Percentiles rank a stretch among this genome's conserved stretches.
These are phyloP conservation scores for Boletus patriciae DNA, from an alignment of 768 basidiomycete genomes.

Conservation along the genomic window DNA sequence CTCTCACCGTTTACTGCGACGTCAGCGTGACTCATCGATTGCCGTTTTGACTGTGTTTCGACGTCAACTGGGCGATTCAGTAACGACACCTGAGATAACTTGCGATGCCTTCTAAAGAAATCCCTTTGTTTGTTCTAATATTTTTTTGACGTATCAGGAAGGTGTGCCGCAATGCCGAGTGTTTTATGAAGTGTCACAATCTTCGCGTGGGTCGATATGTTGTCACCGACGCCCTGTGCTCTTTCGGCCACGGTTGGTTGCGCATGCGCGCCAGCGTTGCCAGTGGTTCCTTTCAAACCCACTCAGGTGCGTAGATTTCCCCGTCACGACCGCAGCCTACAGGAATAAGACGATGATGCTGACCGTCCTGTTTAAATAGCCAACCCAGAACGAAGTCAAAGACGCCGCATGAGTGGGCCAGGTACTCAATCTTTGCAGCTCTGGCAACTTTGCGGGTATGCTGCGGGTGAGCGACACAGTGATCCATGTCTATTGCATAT, in stretches of 20 bases:
- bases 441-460: conserved; percentile 6
- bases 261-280: not conserved
- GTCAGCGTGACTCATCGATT: too few relatives aligned
- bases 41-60: too few relatives aligned
- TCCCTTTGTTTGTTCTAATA: too few relatives aligned
- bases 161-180: not conserved
- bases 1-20: too few relatives aligned
- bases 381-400: not conserved
- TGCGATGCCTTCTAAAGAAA: too few relatives aligned
- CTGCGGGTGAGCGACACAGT: conserved; percentile 1
- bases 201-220: too few relatives aligned
- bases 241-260: not conserved
- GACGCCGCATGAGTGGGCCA: conserved; percentile 2
- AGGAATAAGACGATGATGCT: not conserved
- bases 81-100: too few relatives aligned
- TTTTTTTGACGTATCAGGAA: not conserved
- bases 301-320: not conserved
- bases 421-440: not conserved
- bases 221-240: not conserved
- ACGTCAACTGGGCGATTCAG: too few relatives aligned
- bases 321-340: not conserved
- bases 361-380: not conserved
- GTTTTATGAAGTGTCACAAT: not conserved
- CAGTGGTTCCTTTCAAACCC: not conserved
- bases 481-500: not conserved